Percentiles rank a stretch among this genome's conserved stretches.
These are phyloP conservation scores for Serendipita vermifera DNA, from an alignment of 768 basidiomycete genomes.

Conservation along the genomic window DNA sequence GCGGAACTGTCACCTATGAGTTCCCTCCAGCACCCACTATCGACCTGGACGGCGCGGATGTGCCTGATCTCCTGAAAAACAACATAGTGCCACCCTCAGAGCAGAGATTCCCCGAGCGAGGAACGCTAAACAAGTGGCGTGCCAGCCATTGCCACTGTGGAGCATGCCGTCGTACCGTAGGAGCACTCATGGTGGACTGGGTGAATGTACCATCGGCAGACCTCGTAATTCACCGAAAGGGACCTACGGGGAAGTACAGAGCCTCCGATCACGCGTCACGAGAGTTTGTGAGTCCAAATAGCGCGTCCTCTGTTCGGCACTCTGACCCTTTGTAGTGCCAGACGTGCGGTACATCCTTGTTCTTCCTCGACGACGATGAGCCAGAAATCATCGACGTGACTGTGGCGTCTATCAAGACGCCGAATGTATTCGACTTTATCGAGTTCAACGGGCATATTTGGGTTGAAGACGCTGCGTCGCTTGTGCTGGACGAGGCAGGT, in stretches of 20 bases:
- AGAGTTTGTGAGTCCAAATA: not conserved
- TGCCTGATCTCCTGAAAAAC: not conserved
- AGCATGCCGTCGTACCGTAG: not conserved
- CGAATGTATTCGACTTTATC: not conserved
- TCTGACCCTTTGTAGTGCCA: conserved; percentile 1
- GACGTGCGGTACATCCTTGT: not conserved
- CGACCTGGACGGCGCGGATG: not conserved
- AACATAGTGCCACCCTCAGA: not conserved
- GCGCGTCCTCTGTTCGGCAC: not conserved
- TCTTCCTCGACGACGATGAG: not conserved
- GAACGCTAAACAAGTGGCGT: conserved; percentile 1
- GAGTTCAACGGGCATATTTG: not conserved
- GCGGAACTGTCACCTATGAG: conserved; percentile 5
- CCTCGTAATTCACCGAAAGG: not conserved
- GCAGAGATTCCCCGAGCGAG: conserved; percentile 1
- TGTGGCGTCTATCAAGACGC: not conserved
- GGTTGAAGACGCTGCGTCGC: not conserved
- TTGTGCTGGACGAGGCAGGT: not conserved
- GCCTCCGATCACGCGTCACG: not conserved
- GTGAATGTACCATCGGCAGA: not conserved
- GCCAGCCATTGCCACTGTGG: conserved; percentile 4
- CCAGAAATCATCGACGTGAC: not conserved
- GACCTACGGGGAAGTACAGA: not conserved
- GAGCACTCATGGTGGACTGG: not conserved
- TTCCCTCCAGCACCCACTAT: not conserved